A percentile compares a stretch with the other conserved stretches of the same genome.
Conservation (phyloP, 192 early-diverging fungal species). For the Umbelopsis sp. region DNA sequence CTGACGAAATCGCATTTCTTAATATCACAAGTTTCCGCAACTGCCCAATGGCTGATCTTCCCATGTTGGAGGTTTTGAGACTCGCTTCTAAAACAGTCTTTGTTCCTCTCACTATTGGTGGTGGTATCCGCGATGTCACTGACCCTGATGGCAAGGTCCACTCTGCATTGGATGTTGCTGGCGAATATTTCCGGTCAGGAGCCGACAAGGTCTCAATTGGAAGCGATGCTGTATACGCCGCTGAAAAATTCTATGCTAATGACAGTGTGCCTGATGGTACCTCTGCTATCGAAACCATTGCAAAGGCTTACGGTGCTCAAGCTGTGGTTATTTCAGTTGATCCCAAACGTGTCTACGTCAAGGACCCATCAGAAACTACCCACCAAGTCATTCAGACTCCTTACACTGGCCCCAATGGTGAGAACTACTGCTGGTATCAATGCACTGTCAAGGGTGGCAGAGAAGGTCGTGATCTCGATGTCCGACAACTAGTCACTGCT, state of each 20-base stretch:
- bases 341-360: slow-evolving; percentile 92
- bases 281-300: slow-evolving; percentile 95
- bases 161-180: slow-evolving; percentile 96
- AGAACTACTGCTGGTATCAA: slow-evolving; percentile 98
- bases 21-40: slow-evolving; percentile 99
- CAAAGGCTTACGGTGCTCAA: slow-evolving; percentile 92
- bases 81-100: slow-evolving; percentile 89
- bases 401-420: slow-evolving; percentile 86
- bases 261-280: slow-evolving; percentile 58
- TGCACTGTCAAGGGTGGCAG: slow-evolving; percentile 98
- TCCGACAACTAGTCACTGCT: slow-evolving; percentile 83
- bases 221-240: slow-evolving; percentile 98
- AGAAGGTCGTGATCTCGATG: slow-evolving; percentile 94
- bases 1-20: slow-evolving; percentile 97
- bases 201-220: slow-evolving; percentile 99
- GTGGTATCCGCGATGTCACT: slow-evolving; percentile 91
- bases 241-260: slow-evolving; percentile 76
- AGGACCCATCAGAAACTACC: slow-evolving; percentile 65
- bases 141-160: slow-evolving; percentile 82
- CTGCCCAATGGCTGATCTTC: slow-evolving; percentile 84
- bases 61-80: slow-evolving; percentile 94
- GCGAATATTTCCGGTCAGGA: slow-evolving; percentile 97
- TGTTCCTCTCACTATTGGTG: slow-evolving; percentile 99
- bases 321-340: slow-evolving; percentile 99
- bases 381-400: slow-evolving; percentile 77